A percentile compares a stretch with the other conserved stretches of the same genome.
These are phyloP conservation scores for Comarum palustre DNA, from an alignment of 306 rosid genomes.

Conservation along the genomic window DNA sequence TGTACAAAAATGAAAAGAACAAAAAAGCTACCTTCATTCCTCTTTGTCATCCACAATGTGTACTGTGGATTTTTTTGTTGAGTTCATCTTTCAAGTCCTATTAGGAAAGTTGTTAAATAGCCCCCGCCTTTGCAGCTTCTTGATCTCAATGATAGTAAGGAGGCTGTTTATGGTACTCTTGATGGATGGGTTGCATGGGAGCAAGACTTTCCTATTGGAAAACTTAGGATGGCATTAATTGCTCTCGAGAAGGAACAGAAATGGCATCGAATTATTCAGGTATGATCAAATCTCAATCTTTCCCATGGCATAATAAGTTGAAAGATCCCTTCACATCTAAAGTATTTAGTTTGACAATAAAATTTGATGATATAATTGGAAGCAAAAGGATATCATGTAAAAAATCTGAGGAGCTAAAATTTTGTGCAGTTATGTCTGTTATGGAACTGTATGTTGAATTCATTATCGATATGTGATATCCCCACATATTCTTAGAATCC, in stretches of 20 bases:
- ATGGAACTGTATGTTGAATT: neutral
- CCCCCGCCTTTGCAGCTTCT: conserved; percentile 54
- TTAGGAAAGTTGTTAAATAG: conserved; percentile 13
- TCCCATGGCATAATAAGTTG: neutral
- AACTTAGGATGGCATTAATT: conserved; percentile 51
- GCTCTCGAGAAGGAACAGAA: conserved; percentile 78
- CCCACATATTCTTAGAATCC: neutral
- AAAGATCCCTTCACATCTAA: neutral
- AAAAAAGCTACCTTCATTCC: neutral
- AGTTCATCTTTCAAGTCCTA: neutral
- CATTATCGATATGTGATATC: neutral
- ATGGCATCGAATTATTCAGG: conserved; percentile 92
- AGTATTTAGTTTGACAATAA: neutral
- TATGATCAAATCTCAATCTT: conserved; percentile 17
- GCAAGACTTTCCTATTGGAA: conserved; percentile 62
- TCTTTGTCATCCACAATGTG: neutral
- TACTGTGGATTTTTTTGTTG: neutral
- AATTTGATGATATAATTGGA: neutral
- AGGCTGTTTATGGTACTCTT: conserved; percentile 77
- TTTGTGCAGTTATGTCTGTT: neutral
- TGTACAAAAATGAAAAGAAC: neutral
- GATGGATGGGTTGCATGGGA: conserved; percentile 98
- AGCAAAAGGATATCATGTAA: neutral
- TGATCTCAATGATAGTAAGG: conserved; percentile 68
- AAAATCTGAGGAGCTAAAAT: neutral